Evolutionary conservation across 805 yeast genomes (phyloP), one percentile per base, ranked within the genome.

Genomic region (Wickerhamomyces xylosicus): DNA sequence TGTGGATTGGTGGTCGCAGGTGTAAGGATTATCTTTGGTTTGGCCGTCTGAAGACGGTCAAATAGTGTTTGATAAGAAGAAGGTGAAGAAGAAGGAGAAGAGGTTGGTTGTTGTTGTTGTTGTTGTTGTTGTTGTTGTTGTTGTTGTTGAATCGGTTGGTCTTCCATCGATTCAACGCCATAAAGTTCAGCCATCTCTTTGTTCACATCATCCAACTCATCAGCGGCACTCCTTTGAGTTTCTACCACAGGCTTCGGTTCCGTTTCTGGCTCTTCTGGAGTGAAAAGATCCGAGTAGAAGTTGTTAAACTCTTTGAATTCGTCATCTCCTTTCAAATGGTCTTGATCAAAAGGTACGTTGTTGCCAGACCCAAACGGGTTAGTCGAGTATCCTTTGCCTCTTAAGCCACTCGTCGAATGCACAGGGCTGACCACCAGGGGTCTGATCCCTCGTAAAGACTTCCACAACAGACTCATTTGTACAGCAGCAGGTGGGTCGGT

Each of bases 1-100:
- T 66, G 77, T 2, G 97, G 97, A n/a, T n/a, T n/a, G 48, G 82
- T 71, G 3, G 62, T 54, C 10, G 81, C 63, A 19, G 61, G 61
- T 0, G 95, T 76, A 1, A 79, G 54, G 27, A 85, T 66, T 2
- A 79, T 63, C 16, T 78, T 59, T 5, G 85, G 79, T n/a, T 50
- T 47, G 21, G 35, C 37, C 2, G 44, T 31, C 31, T 46, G 47
- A 3, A 58, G 56, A 8, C 45, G 37, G 1, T 47, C 33, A n/a
- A 53, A 45, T 3, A 61, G 42, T 25, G 58, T 49, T 10, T 8
- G 31, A 6, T 28, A 8, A 28, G 25, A 7, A 21, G 6, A 10
- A 28, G 21, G 18, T 5, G 33, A 14, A 5, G 18, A 15, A 17
- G 14, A 31, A 15, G 9, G 33, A 31, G 19, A 25, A 7, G 8